Evolutionary conservation across 345 rosid species (phyloP).

Genomic region (Linum lewisii): DNA sequence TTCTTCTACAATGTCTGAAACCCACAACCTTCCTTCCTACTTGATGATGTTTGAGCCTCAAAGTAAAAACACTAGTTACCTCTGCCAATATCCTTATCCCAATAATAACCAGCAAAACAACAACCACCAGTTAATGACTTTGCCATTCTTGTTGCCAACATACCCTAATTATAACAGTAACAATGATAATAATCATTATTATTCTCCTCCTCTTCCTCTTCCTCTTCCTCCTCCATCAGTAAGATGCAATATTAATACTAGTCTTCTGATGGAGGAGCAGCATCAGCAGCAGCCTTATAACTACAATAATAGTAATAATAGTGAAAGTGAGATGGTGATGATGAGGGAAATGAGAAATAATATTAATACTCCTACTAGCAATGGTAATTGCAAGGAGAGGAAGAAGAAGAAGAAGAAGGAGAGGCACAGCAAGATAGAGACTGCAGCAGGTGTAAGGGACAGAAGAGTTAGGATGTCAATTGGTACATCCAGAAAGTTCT

Average conservation of each 20-base stretch:
- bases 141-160: neutral
- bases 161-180: neutral
- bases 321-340: no score
- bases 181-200: no score
- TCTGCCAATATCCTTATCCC: neutral
- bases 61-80: neutral
- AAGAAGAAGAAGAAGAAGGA: conserved; percentile 51
- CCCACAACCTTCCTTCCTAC: neutral
- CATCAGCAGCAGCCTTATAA: no score
- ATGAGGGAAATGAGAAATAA: no score
- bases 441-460: conserved; percentile 72
- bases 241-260: neutral
- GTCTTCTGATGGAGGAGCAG: no score
- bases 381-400: conserved; percentile 13
- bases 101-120: no score
- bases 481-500: conserved; percentile 58
- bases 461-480: conserved; percentile 81
- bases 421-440: conserved; percentile 65
- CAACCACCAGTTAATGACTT: neutral
- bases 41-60: neutral
- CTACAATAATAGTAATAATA: no score
- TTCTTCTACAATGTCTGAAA: no score
- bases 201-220: no score
- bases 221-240: no score
- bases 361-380: neutral